Base-by-base conservation (phyloP, 208 protist species). In the Spongospora subterranea region DNA sequence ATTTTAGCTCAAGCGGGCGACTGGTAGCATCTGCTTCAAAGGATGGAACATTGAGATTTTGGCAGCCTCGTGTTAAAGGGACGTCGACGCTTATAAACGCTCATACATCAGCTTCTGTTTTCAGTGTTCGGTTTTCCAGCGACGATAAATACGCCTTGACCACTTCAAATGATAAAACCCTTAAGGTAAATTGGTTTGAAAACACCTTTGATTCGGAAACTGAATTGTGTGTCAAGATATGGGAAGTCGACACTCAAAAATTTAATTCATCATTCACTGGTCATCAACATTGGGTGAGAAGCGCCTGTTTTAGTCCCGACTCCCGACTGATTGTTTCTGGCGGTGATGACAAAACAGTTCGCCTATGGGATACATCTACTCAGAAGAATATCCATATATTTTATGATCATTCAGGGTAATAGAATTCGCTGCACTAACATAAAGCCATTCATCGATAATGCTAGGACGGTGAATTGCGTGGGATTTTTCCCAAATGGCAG, bases 281-380 rank as follows among this genome's bases (percentile, higher is more conserved):
- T 38, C 96, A 97, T 92, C 93, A 92, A 45, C 96, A 97, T 92
- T 97, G 96, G 96, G 96, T 97, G 40, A 91, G 94, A 17, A 91
- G 54, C 0, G 94, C 94, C 0, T 29, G 40, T 0, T 95, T 95
- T 91, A 93, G 40, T 11, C 93, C 93, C 0, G 94, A 96, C 71
- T 88, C 43, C 6, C 77, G 94, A 0, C 90, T 96, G 35, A 45
- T 95, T 0, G 89, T 95, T 6, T 95, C 95, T 0, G 93, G 91
- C 6, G 77, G 91, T 0, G 96, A 97, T 82, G 95, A 97, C 93
- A 95, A 94, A 90, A 95, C 95, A 0, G 94, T 97, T 0, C 92
- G 94, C 11, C 88, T 97, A 38, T 97, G 95, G 95, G 95, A 96
- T 71, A 0, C 89, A 0, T 71, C 41, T 0, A 90, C 88, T 13